These are phyloP conservation scores for Pseudoperonospora humuli DNA, from an alignment of 352 stramenopile genomes.

Conservation along the genomic window DNA sequence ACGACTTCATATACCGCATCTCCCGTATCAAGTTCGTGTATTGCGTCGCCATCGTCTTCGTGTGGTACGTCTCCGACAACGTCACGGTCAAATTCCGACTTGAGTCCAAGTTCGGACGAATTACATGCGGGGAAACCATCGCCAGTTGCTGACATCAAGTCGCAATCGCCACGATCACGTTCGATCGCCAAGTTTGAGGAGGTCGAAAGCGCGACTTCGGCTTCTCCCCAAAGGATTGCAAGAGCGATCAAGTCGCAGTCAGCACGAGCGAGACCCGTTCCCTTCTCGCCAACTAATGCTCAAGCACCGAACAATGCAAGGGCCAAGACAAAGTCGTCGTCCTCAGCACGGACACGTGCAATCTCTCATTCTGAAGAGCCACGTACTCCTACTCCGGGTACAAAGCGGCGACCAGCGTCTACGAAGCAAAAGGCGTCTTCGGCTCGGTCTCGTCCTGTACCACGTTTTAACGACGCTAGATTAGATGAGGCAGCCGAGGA, in stretches of 20 bases:
- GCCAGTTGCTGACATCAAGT: background rate
- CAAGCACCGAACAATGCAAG: slow-evolving; percentile 4
- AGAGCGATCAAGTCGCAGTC: slow-evolving; percentile 11
- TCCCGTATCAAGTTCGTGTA: background rate
- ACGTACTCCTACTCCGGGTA: background rate
- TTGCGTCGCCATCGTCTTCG: background rate
- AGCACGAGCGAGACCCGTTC: slow-evolving; percentile 6
- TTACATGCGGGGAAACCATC: background rate
- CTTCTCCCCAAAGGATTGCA: background rate
- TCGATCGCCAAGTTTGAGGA: slow-evolving; percentile 17
- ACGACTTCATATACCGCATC: no score
- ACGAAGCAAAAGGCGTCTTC: slow-evolving; percentile 4
- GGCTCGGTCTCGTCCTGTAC: slow-evolving; percentile 7
- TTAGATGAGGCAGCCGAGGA: slow-evolving; percentile 11
- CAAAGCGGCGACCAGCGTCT: background rate
- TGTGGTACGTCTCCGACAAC: slow-evolving; percentile 15
- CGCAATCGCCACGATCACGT: slow-evolving; percentile 2
- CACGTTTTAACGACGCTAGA: slow-evolving; percentile 15
- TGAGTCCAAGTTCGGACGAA: slow-evolving; percentile 2
- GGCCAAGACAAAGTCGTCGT: slow-evolving; percentile 1
- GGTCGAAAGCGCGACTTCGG: background rate
- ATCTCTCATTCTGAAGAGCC: slow-evolving; percentile 8
- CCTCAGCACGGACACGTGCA: slow-evolving; percentile 5
- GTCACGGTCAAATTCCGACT: slow-evolving; percentile 18
- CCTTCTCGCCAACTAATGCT: slow-evolving; percentile 1